phyloP scores from a whole-genome alignment of 2,329 filamentous ascomycete species.

The Phaeosphaeriaceae sp. region DNA sequence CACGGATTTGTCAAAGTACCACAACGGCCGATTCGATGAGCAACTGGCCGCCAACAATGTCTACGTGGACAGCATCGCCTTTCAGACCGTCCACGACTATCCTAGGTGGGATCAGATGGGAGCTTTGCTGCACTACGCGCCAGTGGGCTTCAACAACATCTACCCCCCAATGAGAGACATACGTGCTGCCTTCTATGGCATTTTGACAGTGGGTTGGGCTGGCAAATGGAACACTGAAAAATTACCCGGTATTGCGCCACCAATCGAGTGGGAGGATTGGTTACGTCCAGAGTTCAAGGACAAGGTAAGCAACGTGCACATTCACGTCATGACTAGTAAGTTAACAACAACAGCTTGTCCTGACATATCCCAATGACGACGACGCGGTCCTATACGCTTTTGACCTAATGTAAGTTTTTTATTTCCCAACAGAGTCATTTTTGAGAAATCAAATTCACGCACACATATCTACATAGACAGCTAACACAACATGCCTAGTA shows the following conservation, averaged over 20 bases:
- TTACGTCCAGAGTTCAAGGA: constrained; percentile 59
- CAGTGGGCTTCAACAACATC: constrained; percentile 55
- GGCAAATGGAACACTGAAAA: constrained; percentile 44
- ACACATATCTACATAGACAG: no score
- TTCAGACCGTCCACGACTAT: constrained; percentile 62
- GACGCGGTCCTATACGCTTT: constrained; percentile 62
- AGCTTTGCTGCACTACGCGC: constrained; percentile 58
- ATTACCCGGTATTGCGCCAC: constrained; percentile 22
- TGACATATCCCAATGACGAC: constrained; percentile 65
- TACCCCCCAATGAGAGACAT: constrained; percentile 52
- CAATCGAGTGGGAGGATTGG: constrained; percentile 53
- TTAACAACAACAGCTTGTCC: constrained; percentile 42
- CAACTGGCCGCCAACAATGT: constrained; percentile 48
- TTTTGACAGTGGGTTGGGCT: constrained; percentile 47
- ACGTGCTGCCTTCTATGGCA: constrained; percentile 53
- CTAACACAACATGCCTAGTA: constrained; percentile 13
- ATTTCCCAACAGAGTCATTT: no score
- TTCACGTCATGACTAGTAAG: no score
- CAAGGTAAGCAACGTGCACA: constrained; percentile 34
- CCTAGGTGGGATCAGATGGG: constrained; percentile 59
- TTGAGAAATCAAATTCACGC: no score
- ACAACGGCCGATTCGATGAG: constrained; percentile 56
- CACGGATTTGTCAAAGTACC: constrained; percentile 64
- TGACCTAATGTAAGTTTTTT: constrained; percentile 49
- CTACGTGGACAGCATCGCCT: constrained; percentile 53